phyloP scores from a whole-genome alignment of 768 basidiomycete genomes.

The Chiua virens region DNA sequence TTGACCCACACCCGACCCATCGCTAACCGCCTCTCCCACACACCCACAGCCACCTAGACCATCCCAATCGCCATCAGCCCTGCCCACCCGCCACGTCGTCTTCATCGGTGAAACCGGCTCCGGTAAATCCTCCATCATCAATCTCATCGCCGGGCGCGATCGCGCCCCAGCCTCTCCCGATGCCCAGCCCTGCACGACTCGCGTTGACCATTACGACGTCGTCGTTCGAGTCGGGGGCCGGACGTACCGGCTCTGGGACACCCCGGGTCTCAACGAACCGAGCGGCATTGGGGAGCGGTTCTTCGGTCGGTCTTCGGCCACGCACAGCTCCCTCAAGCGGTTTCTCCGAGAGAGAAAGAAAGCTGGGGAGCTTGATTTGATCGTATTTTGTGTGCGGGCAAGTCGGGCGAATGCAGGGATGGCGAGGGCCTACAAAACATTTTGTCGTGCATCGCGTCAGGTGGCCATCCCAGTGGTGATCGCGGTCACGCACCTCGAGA shows the following conservation, averaged over 20 bases:
- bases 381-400: conserved; percentile 24
- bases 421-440: conserved; percentile 17
- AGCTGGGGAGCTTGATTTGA: conserved; percentile 18
- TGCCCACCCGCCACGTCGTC: conserved; percentile 30
- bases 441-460: conserved; percentile 34
- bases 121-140: conserved; percentile 44
- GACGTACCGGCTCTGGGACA: conserved; percentile 31
- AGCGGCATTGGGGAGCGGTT: neutral
- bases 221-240: conserved; percentile 16
- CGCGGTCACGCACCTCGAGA: conserved; percentile 40
- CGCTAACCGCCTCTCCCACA: neutral
- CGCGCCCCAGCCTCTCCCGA: conserved; percentile 28
- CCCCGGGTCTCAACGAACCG: conserved; percentile 28
- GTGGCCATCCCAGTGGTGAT: conserved; percentile 36
- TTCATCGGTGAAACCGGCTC: conserved; percentile 37
- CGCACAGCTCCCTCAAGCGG: conserved; percentile 11
- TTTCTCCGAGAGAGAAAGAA: conserved; percentile 34
- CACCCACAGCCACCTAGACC: no score
- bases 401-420: conserved; percentile 16
- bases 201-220: conserved; percentile 22
- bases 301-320: conserved; percentile 6
- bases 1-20: no score
- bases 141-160: conserved; percentile 33
- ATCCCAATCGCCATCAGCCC: neutral
- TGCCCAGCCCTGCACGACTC: conserved; percentile 33